Evolutionary conservation across 2,329 filamentous ascomycete species (phyloP), one percentile per base, ranked within the genome.

Genomic region (Apiospora malaysiana): DNA sequence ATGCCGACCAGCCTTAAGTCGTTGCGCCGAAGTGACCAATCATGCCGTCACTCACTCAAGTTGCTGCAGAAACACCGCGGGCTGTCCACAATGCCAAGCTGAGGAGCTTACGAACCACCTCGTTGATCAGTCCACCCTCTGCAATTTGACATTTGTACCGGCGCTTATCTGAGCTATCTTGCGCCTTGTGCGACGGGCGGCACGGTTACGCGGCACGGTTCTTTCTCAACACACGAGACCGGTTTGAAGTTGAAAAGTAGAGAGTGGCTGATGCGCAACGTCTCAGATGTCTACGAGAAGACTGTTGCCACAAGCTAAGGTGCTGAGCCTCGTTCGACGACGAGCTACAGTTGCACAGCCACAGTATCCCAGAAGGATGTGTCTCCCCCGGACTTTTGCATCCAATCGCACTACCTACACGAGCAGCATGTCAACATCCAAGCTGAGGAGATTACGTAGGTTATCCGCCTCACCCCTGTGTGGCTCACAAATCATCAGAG

Each of bases 31-130:
- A 59, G 4, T 18, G 21, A 1, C 51, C 51, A 59, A 59, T 59
- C 27, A 59, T 8, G 12, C 42, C 2, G 14, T 18, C 42, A 45
- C 32, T 32, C n/a, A n/a, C n/a, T 56, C 23, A 56, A 56, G 23
- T 23, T 27, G 49, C 49, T 56, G 23, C 49, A 56, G 23, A 27
- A 56, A 56, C 25, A 56, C 14, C 23, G 25, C 49, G 16, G 16
- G 49, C 49, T 32, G 27, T 8, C 56, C 56, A n/a, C 56, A 63
- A n/a, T 63, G 56, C 56, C 56, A 63, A 63, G 56, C 56, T n/a
- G 56, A 40, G 40, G 56, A 63, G 56, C 56, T 63, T 63, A 63
- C 56, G 56, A 63, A 40, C 18, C 56, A 63, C 27, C 56, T 63
- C 56, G 32, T 32, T 32, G 56, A 63, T 63, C 56, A 63, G 56